Percentiles rank a stretch among this genome's conserved stretches.
Conservation (phyloP, 345 rosid species). For the Jatropha curcas region DNA sequence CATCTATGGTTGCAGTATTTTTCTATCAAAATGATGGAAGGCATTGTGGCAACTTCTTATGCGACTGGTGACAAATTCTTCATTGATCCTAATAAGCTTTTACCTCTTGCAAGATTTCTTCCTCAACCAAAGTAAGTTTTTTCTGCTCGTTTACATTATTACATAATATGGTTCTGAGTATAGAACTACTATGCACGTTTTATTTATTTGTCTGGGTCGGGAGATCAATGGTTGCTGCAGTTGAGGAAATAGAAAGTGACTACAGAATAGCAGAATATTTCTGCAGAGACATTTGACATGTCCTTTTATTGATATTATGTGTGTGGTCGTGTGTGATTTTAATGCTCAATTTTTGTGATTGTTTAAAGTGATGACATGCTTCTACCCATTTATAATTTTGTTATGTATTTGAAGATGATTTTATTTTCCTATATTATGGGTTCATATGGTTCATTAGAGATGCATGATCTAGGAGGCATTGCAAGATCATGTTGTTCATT, state of each 20-base stretch:
- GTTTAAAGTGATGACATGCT: neutral
- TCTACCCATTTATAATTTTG: neutral
- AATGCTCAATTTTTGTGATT: neutral
- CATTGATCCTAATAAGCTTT: constrained; percentile 75
- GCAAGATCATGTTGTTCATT: neutral
- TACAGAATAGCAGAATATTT: neutral
- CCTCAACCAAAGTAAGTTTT: constrained; percentile 81
- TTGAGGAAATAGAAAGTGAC: neutral
- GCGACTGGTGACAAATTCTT: constrained; percentile 73
- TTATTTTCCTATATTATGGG: neutral
- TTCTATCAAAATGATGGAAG: constrained; percentile 93
- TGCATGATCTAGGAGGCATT: neutral
- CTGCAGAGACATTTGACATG: neutral
- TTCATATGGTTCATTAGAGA: neutral
- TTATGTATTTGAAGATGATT: neutral
- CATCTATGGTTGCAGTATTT: constrained; percentile 43
- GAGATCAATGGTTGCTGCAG: neutral
- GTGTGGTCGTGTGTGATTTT: neutral
- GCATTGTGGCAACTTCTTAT: constrained; percentile 87
- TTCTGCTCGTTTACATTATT: neutral
- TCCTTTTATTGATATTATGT: neutral
- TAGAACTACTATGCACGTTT: too few relatives aligned
- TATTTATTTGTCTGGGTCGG: neutral
- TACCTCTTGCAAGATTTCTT: constrained; percentile 87
- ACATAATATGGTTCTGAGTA: too few relatives aligned